Conservation (phyloP, 768 basidiomycete species). For the Mrakia hoshinonis region DNA sequence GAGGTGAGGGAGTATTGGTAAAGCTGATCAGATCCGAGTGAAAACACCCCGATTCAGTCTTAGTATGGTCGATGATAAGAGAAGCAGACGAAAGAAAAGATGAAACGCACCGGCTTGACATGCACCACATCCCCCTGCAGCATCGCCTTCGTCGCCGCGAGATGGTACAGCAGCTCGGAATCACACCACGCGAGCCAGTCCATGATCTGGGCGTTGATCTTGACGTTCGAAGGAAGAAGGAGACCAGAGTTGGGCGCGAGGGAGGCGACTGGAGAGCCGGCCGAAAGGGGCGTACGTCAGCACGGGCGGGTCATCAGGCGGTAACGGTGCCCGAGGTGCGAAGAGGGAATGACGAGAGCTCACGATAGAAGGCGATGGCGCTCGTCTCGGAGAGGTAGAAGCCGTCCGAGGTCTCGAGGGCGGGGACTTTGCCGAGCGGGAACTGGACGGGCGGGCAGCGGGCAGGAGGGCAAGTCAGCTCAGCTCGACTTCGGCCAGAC, state of each 20-base stretch:
- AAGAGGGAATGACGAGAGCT: slow-evolving; percentile 46
- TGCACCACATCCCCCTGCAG: no score
- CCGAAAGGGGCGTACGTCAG: neutral
- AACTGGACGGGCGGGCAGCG: slow-evolving; percentile 35
- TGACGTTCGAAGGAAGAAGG: slow-evolving; percentile 53
- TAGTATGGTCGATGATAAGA: no score
- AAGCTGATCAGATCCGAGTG: no score
- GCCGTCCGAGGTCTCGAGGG: slow-evolving; percentile 59
- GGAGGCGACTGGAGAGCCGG: slow-evolving; percentile 53
- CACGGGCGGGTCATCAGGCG: no score
- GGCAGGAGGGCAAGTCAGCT: neutral
- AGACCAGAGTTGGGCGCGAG: slow-evolving; percentile 70
- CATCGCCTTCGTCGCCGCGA: no score
- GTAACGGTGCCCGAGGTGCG: no score
- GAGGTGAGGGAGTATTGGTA: slow-evolving; percentile 56
- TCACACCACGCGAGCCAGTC: slow-evolving; percentile 67
- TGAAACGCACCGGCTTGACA: no score
- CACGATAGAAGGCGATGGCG: slow-evolving; percentile 81
- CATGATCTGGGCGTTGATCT: slow-evolving; percentile 67
- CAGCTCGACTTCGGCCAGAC: no score
- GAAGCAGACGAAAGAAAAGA: no score
- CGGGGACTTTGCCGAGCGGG: slow-evolving; percentile 74
- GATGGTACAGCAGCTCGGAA: slow-evolving; percentile 13
- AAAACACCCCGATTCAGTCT: no score
- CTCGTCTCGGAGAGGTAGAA: slow-evolving; percentile 66